Evolutionary conservation across 1,284 basidiomycete species (phyloP), one percentile per base, ranked within the genome.

Genomic region (Moniliophthora roreri): DNA sequence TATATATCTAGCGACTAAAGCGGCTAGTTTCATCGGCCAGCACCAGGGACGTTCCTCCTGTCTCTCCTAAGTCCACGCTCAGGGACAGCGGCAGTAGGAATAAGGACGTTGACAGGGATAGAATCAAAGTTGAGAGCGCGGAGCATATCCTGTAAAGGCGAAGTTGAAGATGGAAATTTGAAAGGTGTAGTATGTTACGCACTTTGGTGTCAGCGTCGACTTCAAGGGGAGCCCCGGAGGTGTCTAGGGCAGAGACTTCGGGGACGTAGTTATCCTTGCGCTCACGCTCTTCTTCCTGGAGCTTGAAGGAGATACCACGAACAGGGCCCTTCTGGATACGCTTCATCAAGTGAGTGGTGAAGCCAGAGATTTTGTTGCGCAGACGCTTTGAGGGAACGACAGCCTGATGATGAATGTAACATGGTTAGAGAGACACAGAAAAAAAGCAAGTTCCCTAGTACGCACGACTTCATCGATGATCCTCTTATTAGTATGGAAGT

Each of bases 291-390:
- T 99, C 97, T 74, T 99, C 97, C 76, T 99, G 97, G 64, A 99
- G 91, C 80, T 98, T 98, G 94, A 99, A 99, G 62, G 95, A 98
- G 76, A 99, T 99, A 69, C 97, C 97, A 67, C 95, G 94, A 62
- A 99, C 97, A 66, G 97, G 97, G n/a, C 96, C 96, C 63, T 89
- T 89, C 77, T 98, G 94, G 70, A 99, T 99, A 70, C 97, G 94
- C 85, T 95, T 98, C 97, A 99, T 99, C 73, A 99, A 82, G 75
- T 99, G 97, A 67, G 96, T 99, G 63, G 97, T 99, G 88, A 98
- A 99, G 54, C 96, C 96, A 28, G 96, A 91, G 68, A 99, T 93
- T 86, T 99, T 99, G 93, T 99, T 99, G 72, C 97, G 89, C 63
- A 99, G 88, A 67, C 96, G 93, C 82, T 99, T 99, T 55, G 96